These are phyloP conservation scores for Micromonas commoda DNA, from an alignment of 139 green algal genomes.

Conservation along the genomic window DNA sequence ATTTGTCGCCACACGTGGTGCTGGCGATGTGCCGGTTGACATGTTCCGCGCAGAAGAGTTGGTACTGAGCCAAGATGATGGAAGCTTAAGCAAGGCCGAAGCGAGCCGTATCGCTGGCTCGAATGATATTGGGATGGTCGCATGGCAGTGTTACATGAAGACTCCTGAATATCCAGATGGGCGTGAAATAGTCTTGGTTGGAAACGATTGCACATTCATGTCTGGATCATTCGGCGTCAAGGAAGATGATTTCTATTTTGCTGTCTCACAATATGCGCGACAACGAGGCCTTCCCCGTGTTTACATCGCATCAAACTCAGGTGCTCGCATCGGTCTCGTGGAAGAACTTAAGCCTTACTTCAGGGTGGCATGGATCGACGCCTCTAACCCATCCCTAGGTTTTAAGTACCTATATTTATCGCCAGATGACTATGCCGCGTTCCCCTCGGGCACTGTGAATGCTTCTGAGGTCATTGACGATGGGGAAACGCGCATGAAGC, in stretches of 20 bases:
- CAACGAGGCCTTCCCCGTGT: slow-evolving; percentile 69
- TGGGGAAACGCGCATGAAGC: slow-evolving; percentile 25
- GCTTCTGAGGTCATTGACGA: slow-evolving; percentile 21
- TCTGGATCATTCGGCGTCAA: slow-evolving; percentile 74
- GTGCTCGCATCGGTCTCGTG: slow-evolving; percentile 78
- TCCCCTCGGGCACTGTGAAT: slow-evolving; percentile 17
- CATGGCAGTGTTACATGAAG: slow-evolving; percentile 76
- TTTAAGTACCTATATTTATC: slow-evolving; percentile 83
- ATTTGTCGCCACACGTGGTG: slow-evolving; percentile 2
- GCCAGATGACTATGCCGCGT: slow-evolving; percentile 50
- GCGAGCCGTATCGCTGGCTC: slow-evolving; percentile 29
- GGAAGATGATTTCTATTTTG: slow-evolving; percentile 81
- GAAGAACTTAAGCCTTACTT: slow-evolving; percentile 65
- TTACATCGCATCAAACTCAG: slow-evolving; percentile 87
- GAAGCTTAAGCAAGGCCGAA: not conserved
- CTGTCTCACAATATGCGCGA: slow-evolving; percentile 67
- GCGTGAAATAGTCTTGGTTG: slow-evolving; percentile 66
- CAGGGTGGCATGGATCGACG: slow-evolving; percentile 59
- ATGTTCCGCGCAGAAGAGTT: slow-evolving; percentile 59
- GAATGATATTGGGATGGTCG: slow-evolving; percentile 89
- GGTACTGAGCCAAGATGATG: slow-evolving; percentile 29
- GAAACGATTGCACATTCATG: slow-evolving; percentile 90
- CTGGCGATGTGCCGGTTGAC: not conserved
- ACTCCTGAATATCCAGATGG: slow-evolving; percentile 72
- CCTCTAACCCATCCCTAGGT: slow-evolving; percentile 59